Base-by-base conservation (phyloP, 148 eudicot genomes). In the Chenopodium album region DNA sequence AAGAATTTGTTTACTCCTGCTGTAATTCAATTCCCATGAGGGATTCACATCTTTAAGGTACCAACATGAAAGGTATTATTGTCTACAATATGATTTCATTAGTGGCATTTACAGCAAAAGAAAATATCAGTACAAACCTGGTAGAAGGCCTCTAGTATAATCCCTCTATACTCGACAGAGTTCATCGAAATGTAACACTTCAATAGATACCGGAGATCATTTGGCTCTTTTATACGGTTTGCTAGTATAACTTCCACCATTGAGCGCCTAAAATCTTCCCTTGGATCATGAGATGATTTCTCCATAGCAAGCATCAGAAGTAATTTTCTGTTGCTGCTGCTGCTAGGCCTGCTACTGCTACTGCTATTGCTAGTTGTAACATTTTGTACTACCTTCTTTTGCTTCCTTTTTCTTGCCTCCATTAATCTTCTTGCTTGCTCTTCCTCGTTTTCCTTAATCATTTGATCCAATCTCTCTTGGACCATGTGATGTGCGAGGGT, bases 401-500 rank as follows among this genome's bases (percentile, higher is more conserved):
- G 82, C 78, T 64, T 82, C 23, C 83, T 82, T 85, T 85, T 86
- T 44, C 82, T 76, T 69, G 70, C 85, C 60, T 76, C 81, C 66
- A 56, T 71, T 77, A 81, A 62, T 64, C 82, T 87, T 60, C 83
- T 85, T 72, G 85, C 90, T 83, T 59, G 83, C 0, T 81, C 88
- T 50, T 89, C 93, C 13, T 80, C 83, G 67, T 90, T 87, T 71
- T 92, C 91, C 74, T 83, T 85, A 50, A 94, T 92, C 91, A 94
- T 88, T n/a, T 91, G 93, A 78, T 90, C 92, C 37, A 92, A 63
- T 84, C 90, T 86, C 79, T 92, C 92, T 75, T 91, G 98, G 13
- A 94, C 94, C 93, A 94, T 87, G 81, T 90, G 89, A 76, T 92
- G 98, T 0, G 93, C 88, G 1, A 90, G 83, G 83, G 88, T 92